phyloP scores from a whole-genome alignment of 2,329 filamentous ascomycete genomes.

The Nemania sp. region DNA sequence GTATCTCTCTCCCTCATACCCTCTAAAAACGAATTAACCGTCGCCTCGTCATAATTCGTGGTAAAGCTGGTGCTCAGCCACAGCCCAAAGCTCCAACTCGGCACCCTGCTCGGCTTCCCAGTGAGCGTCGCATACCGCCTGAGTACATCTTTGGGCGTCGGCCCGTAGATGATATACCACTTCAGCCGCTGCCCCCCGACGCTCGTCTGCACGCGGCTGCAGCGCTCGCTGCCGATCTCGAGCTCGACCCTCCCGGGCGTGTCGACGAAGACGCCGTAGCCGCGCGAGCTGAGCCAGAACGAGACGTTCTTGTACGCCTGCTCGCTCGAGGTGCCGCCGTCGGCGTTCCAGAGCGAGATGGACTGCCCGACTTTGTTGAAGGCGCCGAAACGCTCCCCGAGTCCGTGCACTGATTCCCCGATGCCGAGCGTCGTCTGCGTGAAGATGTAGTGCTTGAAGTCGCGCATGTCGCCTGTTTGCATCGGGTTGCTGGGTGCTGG shows the following conservation, averaged over 20 bases:
- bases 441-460: slow-evolving; percentile 68
- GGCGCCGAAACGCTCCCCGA: slow-evolving; percentile 81
- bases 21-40: slow-evolving; percentile 75
- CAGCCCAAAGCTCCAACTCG: slow-evolving; percentile 80
- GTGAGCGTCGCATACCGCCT: slow-evolving; percentile 75
- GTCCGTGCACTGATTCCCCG: slow-evolving; percentile 77
- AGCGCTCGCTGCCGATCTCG: slow-evolving; percentile 80
- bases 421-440: slow-evolving; percentile 66
- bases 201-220: slow-evolving; percentile 75
- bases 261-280: slow-evolving; percentile 83
- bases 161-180: slow-evolving; percentile 80
- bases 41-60: slow-evolving; percentile 77
- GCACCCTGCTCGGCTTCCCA: slow-evolving; percentile 72
- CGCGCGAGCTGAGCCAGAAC: slow-evolving; percentile 77
- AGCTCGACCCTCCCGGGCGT: slow-evolving; percentile 76
- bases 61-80: slow-evolving; percentile 84
- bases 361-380: slow-evolving; percentile 82
- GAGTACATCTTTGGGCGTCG: slow-evolving; percentile 77
- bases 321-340: slow-evolving; percentile 75
- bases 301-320: slow-evolving; percentile 80
- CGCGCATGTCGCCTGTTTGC: slow-evolving; percentile 64
- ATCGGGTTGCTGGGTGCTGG: slow-evolving; percentile 65
- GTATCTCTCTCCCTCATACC: slow-evolving; percentile 75
- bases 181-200: slow-evolving; percentile 77
- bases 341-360: slow-evolving; percentile 73